Conservation (phyloP, 2,329 filamentous ascomycete species). For the Colletotrichum scovillei region DNA sequence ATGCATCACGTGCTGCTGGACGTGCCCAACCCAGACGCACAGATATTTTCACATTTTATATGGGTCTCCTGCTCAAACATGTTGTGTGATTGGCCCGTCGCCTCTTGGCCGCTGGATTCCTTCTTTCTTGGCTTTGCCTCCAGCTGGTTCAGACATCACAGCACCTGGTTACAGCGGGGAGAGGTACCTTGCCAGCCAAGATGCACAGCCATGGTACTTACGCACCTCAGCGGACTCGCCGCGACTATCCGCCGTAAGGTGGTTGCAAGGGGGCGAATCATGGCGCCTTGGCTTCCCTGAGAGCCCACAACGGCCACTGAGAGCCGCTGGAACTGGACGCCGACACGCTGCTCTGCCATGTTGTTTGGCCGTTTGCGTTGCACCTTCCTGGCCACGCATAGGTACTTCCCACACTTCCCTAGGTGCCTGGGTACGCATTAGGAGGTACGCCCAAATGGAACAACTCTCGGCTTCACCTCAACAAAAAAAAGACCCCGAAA, state of each 20-base stretch:
- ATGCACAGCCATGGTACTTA: constrained; percentile 28
- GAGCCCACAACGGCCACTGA: constrained; percentile 10
- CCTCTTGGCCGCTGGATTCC: not conserved
- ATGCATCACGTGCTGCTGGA: constrained; percentile 15
- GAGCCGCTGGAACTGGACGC: constrained; percentile 16
- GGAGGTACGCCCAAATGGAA: constrained; percentile 1
- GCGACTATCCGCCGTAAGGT: not conserved
- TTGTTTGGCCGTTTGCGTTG: constrained; percentile 27
- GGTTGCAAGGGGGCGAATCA: not conserved
- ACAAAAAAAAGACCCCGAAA: constrained; percentile 25
- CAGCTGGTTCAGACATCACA: not conserved
- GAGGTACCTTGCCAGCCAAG: constrained; percentile 28
- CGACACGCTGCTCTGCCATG: not conserved
- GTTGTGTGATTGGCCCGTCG: constrained; percentile 23
- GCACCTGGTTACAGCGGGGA: constrained; percentile 4
- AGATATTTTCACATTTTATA: not conserved
- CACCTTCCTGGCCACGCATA: not conserved
- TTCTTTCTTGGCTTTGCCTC: constrained; percentile 16
- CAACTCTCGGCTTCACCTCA: constrained; percentile 14
- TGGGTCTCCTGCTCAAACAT: not conserved
- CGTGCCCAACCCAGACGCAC: not conserved
- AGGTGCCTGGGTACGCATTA: too few relatives aligned
- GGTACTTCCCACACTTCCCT: too few relatives aligned
- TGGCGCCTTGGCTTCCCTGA: constrained; percentile 30
- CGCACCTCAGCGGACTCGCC: constrained; percentile 27